These are phyloP conservation scores for Tolypocladium cylindrosporum DNA, from an alignment of 2,329 filamentous ascomycete genomes.

Conservation along the genomic window DNA sequence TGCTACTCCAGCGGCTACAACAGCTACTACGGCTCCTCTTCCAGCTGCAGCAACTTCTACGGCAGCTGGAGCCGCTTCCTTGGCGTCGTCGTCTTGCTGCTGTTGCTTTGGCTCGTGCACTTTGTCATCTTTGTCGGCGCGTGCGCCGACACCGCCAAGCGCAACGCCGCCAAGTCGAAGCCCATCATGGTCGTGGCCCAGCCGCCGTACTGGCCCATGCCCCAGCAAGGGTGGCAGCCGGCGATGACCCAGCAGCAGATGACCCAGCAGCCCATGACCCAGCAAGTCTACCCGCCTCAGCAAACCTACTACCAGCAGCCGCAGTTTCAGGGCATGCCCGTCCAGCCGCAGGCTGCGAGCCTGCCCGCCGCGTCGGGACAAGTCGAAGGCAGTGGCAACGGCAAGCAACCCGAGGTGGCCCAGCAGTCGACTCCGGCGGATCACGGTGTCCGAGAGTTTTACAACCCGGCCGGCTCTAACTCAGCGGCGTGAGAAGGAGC, in stretches of 20 bases:
- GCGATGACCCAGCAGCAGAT: background rate
- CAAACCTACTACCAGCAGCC: background rate
- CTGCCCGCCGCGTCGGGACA: background rate
- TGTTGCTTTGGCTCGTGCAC: background rate
- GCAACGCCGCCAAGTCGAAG: conserved; percentile 1
- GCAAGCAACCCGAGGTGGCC: background rate
- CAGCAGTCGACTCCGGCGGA: background rate
- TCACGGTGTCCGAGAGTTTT: background rate
- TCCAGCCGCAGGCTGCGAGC: background rate
- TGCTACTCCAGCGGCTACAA: background rate
- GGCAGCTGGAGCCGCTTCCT: background rate
- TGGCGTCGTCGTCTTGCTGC: background rate
- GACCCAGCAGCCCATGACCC: background rate
- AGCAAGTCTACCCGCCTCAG: background rate
- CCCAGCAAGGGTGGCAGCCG: background rate
- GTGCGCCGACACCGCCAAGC: conserved; percentile 10
- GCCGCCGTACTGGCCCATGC: background rate
- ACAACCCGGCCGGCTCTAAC: background rate
- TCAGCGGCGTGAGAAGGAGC: background rate
- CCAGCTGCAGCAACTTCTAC: background rate
- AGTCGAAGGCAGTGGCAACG: background rate
- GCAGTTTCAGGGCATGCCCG: background rate
- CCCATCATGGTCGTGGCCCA: background rate
- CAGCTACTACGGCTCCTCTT: background rate
- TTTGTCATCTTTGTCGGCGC: conserved; percentile 11